Percentiles rank a stretch among this genome's conserved stretches.
These are phyloP conservation scores for Mortierella alpina DNA, from an alignment of 192 early-diverging fungal genomes.

Conservation along the genomic window DNA sequence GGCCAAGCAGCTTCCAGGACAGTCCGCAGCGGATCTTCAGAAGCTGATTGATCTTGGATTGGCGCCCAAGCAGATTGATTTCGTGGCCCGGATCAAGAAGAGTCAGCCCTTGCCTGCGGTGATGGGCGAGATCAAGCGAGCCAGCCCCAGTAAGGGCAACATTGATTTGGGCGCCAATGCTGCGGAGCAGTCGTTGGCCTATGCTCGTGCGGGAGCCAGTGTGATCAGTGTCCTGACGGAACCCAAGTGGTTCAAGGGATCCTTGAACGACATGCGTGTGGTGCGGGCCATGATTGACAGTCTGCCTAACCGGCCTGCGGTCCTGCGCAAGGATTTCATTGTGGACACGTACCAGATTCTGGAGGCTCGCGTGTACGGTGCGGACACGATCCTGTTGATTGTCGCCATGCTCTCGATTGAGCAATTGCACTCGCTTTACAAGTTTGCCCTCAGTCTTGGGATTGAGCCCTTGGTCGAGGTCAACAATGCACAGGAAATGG, in stretches of 20 bases:
- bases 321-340: conserved; percentile 98
- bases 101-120: conserved; percentile 73
- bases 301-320: conserved; percentile 82
- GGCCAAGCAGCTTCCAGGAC: conserved; percentile 79
- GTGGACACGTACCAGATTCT: conserved; percentile 96
- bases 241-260: conserved; percentile 98
- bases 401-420: conserved; percentile 89
- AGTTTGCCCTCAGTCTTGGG: conserved; percentile 78
- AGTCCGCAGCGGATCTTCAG: conserved; percentile 73
- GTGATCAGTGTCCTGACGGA: conserved; percentile 98
- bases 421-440: conserved; percentile 75
- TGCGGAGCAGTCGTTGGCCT: conserved; percentile 84
- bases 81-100: conserved; percentile 75
- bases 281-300: conserved; percentile 79
- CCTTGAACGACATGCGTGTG: conserved; percentile 89
- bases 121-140: conserved; percentile 98
- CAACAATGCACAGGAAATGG: conserved; percentile 91
- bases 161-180: conserved; percentile 89
- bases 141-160: conserved; percentile 94
- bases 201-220: conserved; percentile 90
- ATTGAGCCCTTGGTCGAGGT: conserved; percentile 99
- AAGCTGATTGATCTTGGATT: conserved; percentile 74
- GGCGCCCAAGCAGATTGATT: conserved; percentile 84
- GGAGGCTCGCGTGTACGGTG: conserved; percentile 94
- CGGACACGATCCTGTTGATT: conserved; percentile 96